Base-by-base conservation (phyloP, 371 early-diverging fungal species). In the Apophysomyces elegans region DNA sequence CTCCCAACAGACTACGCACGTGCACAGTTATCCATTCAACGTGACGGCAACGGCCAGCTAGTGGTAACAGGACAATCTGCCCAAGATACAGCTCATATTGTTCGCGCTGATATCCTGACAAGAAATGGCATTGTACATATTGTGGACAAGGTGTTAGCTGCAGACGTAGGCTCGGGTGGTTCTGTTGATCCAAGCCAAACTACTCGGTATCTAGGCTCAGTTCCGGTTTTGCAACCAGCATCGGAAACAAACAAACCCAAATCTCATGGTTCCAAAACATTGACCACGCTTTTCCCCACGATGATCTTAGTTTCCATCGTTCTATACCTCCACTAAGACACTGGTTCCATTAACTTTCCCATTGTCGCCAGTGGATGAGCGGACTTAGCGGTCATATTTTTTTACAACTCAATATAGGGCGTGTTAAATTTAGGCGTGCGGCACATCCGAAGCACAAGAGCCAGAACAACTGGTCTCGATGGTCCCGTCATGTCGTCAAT, bases 71-170 rank as follows among this genome's bases (percentile, higher is more conserved):
- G 57, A 4, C 58, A 54, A 35, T 16, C 21, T 1, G 21, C 37
- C 5, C 37, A 46, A 39, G 56, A 63, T 3, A 45, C 41, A 5
- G 65, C 74, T 4, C 7, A 35, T 0, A 32, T 74, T 12, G 39
- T 74, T 1, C 38, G 60, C 9, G 56, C 62, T 9, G 71, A 74
- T 21, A 67, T 74, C 16, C 26, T 71, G 9, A 74, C 74, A 0
- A 62, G 68, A 1, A 21, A 38, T 14, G 74, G 74, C 7, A 61
- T 74, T 1, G 50, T 74, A 2, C 74, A 74, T 61, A 14, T 74
- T 0, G 63, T 74, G 1, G 74, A 74, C 39, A 46, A 16, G 4
- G 71, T 74, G 9, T 9, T 71, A 1, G 37, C 58, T 4, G 62
- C 62, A 2, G 43, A 56, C 21, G 2, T 37, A 18, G 50, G 26